phyloP scores from a whole-genome alignment of 176 grass and related monocot genomes.

The Secale cereale region DNA sequence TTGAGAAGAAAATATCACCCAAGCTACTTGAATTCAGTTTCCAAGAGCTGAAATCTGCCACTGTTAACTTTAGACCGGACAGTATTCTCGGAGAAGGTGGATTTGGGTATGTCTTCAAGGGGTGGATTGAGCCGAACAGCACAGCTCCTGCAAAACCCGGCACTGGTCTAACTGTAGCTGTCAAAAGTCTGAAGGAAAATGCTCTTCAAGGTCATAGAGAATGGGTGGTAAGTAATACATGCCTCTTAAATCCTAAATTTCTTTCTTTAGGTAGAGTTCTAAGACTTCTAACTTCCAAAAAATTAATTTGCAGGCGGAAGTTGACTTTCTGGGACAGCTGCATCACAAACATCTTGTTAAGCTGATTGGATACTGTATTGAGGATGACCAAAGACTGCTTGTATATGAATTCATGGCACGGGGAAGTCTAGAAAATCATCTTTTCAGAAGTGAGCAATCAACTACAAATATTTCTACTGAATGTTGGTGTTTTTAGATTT shows the following conservation, averaged over 20 bases:
- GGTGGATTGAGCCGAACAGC: conserved; percentile 88
- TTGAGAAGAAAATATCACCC: conserved; percentile 50
- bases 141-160: conserved; percentile 90
- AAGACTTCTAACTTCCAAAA: conserved; percentile 13
- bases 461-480: not conserved
- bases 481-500: not conserved
- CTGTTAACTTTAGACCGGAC: conserved; percentile 91
- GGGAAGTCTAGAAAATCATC: conserved; percentile 99
- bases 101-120: conserved; percentile 98
- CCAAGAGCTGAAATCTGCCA: conserved; percentile 96
- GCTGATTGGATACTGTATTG: conserved; percentile 95
- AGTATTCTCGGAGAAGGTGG: conserved; percentile 99
- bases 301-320: conserved; percentile 67
- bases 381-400: conserved; percentile 95
- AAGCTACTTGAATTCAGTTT: conserved; percentile 91
- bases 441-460: conserved; percentile 90
- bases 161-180: conserved; percentile 92
- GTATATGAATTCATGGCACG: conserved; percentile 98
- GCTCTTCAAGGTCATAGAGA: conserved; percentile 98
- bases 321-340: conserved; percentile 92
- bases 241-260: not conserved
- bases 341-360: conserved; percentile 99
- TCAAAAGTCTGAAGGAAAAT: conserved; percentile 95
- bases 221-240: conserved; percentile 74
- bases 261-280: conserved; percentile 5